phyloP scores from a whole-genome alignment of 495 filamentous ascomycete species.

The Sabuloglossum arenarium region DNA sequence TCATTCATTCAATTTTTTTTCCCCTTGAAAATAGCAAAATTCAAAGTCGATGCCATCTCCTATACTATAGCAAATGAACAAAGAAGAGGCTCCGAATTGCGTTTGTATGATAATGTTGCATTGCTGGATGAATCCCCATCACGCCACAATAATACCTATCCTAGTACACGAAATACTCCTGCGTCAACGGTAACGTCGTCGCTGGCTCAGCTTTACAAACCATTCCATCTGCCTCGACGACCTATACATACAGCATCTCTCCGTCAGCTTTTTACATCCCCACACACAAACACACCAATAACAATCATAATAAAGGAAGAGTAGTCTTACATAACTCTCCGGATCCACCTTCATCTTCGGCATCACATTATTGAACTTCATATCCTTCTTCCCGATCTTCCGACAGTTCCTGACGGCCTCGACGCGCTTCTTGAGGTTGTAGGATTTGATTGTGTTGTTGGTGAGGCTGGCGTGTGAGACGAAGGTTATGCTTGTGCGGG shows the following conservation, averaged over 20 bases:
- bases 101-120: too few species aligned
- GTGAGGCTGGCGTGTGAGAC: constrained; percentile 56
- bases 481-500: constrained; percentile 56
- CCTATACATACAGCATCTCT: constrained; percentile 17
- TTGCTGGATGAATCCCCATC: too few species aligned
- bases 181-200: constrained; percentile 51
- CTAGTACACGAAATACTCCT: constrained; percentile 66
- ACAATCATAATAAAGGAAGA: constrained; percentile 4
- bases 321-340: constrained; percentile 61
- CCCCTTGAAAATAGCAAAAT: too few species aligned
- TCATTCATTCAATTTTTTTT: too few species aligned
- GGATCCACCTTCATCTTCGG: constrained; percentile 90
- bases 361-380: constrained; percentile 81
- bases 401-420: constrained; percentile 68
- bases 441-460: constrained; percentile 39
- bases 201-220: constrained; percentile 60
- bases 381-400: constrained; percentile 65
- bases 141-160: too few species aligned
- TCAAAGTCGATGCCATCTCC: too few species aligned
- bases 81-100: too few species aligned
- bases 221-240: constrained; percentile 70
- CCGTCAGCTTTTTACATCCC: constrained; percentile 2
- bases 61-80: too few species aligned
- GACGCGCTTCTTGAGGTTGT: constrained; percentile 60
- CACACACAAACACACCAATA: background rate